Evolutionary conservation across 2,329 filamentous ascomycete species (phyloP), one percentile per base, ranked within the genome.

Genomic region (Sarocladium oryzae): DNA sequence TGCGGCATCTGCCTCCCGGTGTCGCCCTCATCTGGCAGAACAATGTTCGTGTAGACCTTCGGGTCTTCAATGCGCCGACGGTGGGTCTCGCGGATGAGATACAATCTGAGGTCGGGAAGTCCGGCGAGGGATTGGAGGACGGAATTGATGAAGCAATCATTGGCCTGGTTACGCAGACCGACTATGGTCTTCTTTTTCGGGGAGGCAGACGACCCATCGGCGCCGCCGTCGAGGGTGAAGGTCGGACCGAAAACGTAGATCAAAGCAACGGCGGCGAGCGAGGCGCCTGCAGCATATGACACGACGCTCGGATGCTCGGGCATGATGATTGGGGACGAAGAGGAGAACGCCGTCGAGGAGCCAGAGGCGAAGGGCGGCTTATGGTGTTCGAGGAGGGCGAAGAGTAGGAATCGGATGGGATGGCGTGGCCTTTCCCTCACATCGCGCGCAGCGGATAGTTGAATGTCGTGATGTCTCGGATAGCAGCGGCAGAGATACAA

Each of bases 211-310:
- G 71, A 71, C 51, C 78, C 80, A 55, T 84, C 79, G 55, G 84
- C 79, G 52, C 93, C 87, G 63, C 85, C 84, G 70, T 99, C 92
- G 66, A 97, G 85, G 61, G 95, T 88, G 69, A 92, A 97, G 50
- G 91, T 97, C n/a, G 93, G 93, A 8, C 86, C 90, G 70, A 99
- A 97, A 60, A 97, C 92, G 70, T 97, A 99, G 66, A 97, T 88
- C 53, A 97, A 81, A 28, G 93, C 92, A 56, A 95, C 88, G 55
- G 93, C 93, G 52, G 93, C 93, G 56, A 99, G 85, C 51, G 91
- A 96, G 54, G 92, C 93, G 60, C 92, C 92, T 54, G 92, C 93
- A 62, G 93, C 93, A 71, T 99, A 99, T 40, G 89, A 89, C 61
- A 70, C 67, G 23, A 66, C 65, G 51, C 58, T 56, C 53, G 67